These are phyloP conservation scores for Tolypocladium inflatum DNA, from an alignment of 2,329 filamentous ascomycete genomes.

Conservation along the genomic window DNA sequence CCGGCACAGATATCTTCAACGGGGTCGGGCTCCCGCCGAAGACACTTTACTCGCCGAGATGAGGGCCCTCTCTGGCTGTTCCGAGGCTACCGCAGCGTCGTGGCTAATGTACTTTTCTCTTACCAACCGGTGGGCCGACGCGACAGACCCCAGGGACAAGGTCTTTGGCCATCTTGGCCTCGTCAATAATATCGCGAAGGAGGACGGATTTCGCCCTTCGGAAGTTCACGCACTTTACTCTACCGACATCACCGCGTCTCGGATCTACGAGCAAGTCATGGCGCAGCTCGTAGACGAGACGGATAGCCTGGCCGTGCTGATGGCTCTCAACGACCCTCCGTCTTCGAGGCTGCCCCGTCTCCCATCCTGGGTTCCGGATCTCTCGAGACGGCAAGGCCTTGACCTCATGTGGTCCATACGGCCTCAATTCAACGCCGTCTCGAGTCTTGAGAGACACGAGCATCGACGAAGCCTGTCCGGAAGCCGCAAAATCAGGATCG, in stretches of 20 bases:
- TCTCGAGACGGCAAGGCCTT: slow-evolving; percentile 5
- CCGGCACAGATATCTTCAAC: neutral
- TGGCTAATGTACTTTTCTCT: slow-evolving; percentile 7
- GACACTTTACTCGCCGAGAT: neutral
- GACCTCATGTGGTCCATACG: slow-evolving; percentile 2
- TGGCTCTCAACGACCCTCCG: slow-evolving; percentile 11
- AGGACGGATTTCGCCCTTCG: neutral
- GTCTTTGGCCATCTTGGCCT: slow-evolving; percentile 9
- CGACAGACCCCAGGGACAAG: slow-evolving; percentile 8
- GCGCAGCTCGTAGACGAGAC: slow-evolving; percentile 4
- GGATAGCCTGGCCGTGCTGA: slow-evolving; percentile 7
- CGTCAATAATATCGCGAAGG: slow-evolving; percentile 4
- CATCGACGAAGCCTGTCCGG: neutral
- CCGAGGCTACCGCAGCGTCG: neutral
- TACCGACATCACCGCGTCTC: neutral
- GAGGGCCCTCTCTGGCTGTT: neutral
- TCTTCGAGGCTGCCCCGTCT: slow-evolving; percentile 3
- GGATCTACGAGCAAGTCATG: neutral
- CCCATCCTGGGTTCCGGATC: slow-evolving; percentile 13
- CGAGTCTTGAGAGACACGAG: neutral
- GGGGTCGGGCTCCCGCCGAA: neutral
- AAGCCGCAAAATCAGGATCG: neutral
- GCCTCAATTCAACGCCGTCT: neutral
- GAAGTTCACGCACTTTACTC: neutral
- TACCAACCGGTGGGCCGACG: slow-evolving; percentile 6